Evolutionary conservation across 225 moss, liverwort and hornwort species (phyloP), one percentile per base, ranked within the genome.

Genomic region (Marchantia paleacea): DNA sequence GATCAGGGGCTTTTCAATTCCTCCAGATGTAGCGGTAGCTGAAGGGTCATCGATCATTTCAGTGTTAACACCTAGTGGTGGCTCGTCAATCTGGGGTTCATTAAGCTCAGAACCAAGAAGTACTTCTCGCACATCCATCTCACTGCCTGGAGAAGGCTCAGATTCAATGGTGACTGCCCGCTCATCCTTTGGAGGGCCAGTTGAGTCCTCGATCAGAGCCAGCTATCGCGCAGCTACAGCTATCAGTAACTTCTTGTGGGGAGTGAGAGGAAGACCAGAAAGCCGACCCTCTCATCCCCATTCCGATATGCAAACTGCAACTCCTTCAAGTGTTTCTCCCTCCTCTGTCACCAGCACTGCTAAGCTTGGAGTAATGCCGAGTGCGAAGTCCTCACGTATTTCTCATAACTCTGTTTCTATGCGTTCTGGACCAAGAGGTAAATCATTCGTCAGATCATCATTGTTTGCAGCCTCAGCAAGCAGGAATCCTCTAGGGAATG

Each of bases 101-200:
- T 49, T 70, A 12, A 52, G 28, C 69, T 30, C 49, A 67, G 78
- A 78, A 25, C 14, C 51, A 26, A 39, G 15, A 19, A 78, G 25
- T 25, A 52, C 78, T 54, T 3, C 18, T 26, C 67, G 78, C 65
- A 68, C 78, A 28, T 67, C 61, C 7, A 31, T 76, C 11, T 75
- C 77, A 31, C 47, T 26, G 28, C 29, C 29, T 28, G 57, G 26
- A 26, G 75, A 51, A 75, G 75, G 28, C 28, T 31, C 68, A 16
- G 79, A 69, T 57, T 55, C 54, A 20, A 54, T 70, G 54, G 20
- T 31, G 10, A 79, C 79, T 52, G 68, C 79, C 18, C 69, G 49
- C 29, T 69, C 69, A 55, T 79, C 54, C 20, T 8, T 68, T 25
- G 75, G 54, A 75, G 52, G 75, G 52, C 28, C 30, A 30, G 26